These are phyloP conservation scores for Verticillium dahliae DNA, from an alignment of 2,329 filamentous ascomycete genomes.

Conservation along the genomic window DNA sequence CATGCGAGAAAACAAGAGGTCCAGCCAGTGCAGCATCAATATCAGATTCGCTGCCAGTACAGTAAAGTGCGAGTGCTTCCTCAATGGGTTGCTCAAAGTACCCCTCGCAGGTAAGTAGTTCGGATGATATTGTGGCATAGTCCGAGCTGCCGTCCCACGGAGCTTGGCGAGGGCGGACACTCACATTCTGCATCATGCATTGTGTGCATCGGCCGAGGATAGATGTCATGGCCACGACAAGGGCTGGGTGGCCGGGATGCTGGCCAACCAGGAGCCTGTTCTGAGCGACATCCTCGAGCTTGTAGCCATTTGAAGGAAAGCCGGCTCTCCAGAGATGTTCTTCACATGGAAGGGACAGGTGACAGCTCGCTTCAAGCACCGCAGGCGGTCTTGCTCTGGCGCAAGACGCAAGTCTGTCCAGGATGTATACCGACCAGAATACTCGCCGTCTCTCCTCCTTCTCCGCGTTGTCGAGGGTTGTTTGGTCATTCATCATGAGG, in stretches of 20 bases:
- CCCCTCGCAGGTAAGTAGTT: neutral
- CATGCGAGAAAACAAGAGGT: neutral
- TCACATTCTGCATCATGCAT: neutral
- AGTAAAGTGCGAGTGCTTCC: neutral
- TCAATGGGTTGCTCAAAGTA: constrained; percentile 1
- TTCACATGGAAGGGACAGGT: constrained; percentile 20
- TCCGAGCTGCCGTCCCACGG: neutral
- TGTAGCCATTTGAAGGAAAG: neutral
- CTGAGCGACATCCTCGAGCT: neutral
- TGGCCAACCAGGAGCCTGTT: neutral
- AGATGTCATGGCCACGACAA: neutral
- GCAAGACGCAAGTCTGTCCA: constrained; percentile 28
- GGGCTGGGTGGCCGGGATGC: neutral
- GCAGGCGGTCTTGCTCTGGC: constrained; percentile 24
- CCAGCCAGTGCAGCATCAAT: neutral
- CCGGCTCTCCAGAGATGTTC: constrained; percentile 2
- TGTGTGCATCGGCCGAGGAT: constrained; percentile 2
- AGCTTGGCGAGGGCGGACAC: neutral
- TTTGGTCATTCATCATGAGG: constrained; percentile 22
- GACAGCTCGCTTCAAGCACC: constrained; percentile 24
- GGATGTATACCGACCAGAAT: constrained; percentile 31
- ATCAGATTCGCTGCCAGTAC: neutral
- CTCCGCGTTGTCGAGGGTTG: constrained; percentile 13
- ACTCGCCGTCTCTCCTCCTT: constrained; percentile 25
- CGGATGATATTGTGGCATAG: neutral